Evolutionary conservation across 2,329 filamentous ascomycete genomes (phyloP).

Genomic region (Hortaea werneckii): DNA sequence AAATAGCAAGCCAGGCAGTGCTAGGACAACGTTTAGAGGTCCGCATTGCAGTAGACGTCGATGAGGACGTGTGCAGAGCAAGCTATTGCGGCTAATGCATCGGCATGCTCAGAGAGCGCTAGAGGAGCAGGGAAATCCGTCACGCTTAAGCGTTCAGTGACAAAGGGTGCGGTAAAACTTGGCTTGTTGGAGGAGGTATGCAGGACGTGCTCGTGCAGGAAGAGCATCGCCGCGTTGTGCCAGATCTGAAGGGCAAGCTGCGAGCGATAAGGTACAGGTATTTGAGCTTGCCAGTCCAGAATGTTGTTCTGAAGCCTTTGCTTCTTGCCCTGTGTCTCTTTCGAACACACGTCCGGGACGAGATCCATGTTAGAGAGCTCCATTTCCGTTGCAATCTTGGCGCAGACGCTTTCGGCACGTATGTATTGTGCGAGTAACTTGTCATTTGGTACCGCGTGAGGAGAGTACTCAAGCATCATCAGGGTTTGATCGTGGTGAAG

Average conservation of each 20-base stretch:
- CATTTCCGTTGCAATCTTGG: conserved; percentile 13
- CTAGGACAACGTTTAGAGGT: conserved; percentile 8
- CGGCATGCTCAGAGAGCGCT: conserved; percentile 13
- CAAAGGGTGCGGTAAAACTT: conserved; percentile 20
- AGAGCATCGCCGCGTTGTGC: conserved; percentile 17
- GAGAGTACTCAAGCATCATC: conserved; percentile 10
- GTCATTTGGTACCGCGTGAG: conserved; percentile 8
- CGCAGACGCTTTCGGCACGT: conserved; percentile 15
- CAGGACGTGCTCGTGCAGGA: conserved; percentile 20
- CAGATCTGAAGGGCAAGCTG: conserved; percentile 11
- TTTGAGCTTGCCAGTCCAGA: conserved; percentile 15
- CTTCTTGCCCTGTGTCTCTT: conserved; percentile 10
- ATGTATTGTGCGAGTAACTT: conserved; percentile 16
- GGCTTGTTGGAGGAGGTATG: conserved; percentile 22
- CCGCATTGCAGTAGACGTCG: conserved; percentile 10
- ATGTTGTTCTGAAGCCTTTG: conserved; percentile 14
- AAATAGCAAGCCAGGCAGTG: conserved; percentile 15
- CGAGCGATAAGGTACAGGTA: conserved; percentile 10
- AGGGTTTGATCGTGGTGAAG: conserved; percentile 14
- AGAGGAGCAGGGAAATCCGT: conserved; percentile 19
- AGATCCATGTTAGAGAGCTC: conserved; percentile 8
- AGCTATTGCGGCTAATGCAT: conserved; percentile 14
- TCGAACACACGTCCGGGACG: conserved; percentile 12
- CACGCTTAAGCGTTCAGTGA: conserved; percentile 18
- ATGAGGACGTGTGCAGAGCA: conserved; percentile 14